phyloP scores from a whole-genome alignment of 306 rosid genomes.

The Mimosa pudica region DNA sequence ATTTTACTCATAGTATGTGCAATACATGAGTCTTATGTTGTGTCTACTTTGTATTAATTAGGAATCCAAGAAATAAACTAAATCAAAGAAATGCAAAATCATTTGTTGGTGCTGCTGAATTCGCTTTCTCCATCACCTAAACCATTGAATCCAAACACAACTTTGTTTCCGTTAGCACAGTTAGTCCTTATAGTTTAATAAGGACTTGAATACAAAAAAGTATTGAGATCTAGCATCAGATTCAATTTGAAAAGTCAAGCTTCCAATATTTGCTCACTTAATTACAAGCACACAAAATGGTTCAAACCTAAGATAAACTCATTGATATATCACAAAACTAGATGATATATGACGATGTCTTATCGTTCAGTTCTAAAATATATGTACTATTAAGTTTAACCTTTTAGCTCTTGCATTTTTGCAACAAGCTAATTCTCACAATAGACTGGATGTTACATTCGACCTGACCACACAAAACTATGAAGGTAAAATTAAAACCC shows the following conservation, averaged over 20 bases:
- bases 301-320: not conserved
- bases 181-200: no score
- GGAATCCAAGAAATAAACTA: no score
- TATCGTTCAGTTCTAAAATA: not conserved
- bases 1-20: not conserved
- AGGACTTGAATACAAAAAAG: no score
- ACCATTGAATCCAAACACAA: no score
- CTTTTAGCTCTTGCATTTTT: slow-evolving; percentile 6
- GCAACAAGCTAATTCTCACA: slow-evolving; percentile 20
- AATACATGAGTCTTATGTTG: no score
- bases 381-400: not conserved
- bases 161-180: no score
- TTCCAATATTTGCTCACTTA: not conserved
- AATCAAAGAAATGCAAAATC: no score
- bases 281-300: not conserved
- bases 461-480: not conserved
- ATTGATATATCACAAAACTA: not conserved
- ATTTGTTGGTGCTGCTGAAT: no score
- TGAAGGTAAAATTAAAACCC: not conserved
- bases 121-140: no score
- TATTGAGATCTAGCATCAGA: no score
- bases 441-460: not conserved
- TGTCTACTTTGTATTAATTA: not conserved
- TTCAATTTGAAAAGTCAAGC: no score
- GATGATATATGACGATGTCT: not conserved